Base-by-base conservation (phyloP, 225 moss, liverwort and hornwort species). In the Anthoceros angustus region DNA sequence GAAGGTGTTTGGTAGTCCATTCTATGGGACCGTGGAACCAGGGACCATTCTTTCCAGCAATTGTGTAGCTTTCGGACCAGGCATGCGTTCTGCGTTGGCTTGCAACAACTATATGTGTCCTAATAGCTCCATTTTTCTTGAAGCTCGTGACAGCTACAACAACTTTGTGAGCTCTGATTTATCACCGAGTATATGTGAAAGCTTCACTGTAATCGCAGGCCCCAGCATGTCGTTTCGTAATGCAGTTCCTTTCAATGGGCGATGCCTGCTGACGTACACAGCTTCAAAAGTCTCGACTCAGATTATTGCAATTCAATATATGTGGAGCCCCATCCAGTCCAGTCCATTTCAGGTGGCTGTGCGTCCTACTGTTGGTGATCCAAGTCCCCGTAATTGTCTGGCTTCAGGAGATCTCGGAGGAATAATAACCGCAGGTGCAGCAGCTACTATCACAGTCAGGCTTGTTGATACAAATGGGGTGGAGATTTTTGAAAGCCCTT, bases 371-470 rank as follows among this genome's bases (percentile, higher is more conserved):
- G 64, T 70, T 12, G 69, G 67, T 18, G 72, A 79, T 10, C 73
- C 78, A 0, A 74, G 70, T 20, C 74, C 80, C 39, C 76, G 62
- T 2, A 76, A 76, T 55, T 80, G 78, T 66, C 71, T 81, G 18
- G 70, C 74, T 16, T 76, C 71, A 70, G 84, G 84, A 42, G 84
- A 84, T 71, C 70, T 84, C 26, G 84, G 78, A 8, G 81, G 84
- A 43, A 72, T 76, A 72, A 81, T 84, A 25, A 74, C 74, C 71
- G 80, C 84, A 25, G 84, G 81, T 23, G 69, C 64, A 4, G 61
- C 64, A 9, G 73, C 80, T 12, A 24, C 43, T 0, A 74, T 84
- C 32, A 66, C 63, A 14, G 79, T 79, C 6, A 81, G 81, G 67
- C 70, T 84, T 42, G 40, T 77, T 66, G 84, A 81, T 23, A 72